Evolutionary conservation across 306 rosid species (phyloP), one percentile per base, ranked within the genome.

Genomic region (Prunus mume): DNA sequence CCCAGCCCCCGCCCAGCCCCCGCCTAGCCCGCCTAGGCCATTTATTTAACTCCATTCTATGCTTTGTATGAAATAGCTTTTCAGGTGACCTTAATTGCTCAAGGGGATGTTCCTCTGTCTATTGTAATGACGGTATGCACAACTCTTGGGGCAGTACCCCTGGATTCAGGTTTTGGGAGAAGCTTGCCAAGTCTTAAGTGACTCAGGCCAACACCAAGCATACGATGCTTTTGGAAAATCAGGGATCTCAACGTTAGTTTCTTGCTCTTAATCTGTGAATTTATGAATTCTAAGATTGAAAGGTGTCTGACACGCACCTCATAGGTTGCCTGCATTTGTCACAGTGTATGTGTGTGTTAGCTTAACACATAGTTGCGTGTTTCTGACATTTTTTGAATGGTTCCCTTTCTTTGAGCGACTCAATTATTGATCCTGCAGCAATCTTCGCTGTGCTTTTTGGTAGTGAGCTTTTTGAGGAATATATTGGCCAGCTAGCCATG

Each of bases 371-470:
- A 27, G 49, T 18, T 47, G 68, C 38, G 12, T 64, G 34, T 34
- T 60, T 71, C 80, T 77, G 69, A 84, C 80, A 57, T 64, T 75
- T 58, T 68, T 50, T 25, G 18, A 15, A 71, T 69, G 64, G 27
- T 74, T 72, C 45, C 52, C 28, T 65, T 69, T 74, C 52, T 19
- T 77, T 82, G 92, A 95, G 98, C 18, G 98, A 95, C 12, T 88
- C 89, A 72, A 95, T 95, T 80, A 95, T 95, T 75, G 98, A 95
- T 74, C 98, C 98, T 61, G 98, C 98, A 51, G 98, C 98, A 34
- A 95, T 95, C 77, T 95, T 95, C 71, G 97, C 98, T n/a, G 92
- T 95, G 98, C 97, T 92, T 68, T 95, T 95, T 81, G 98, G 98
- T 75, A 95, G 96, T 84, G 98, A 95, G 84, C 96, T 92, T 81